A percentile compares a stretch with the other conserved stretches of the same genome.
These are phyloP conservation scores for Coriolopsis trogii DNA, from an alignment of 1,284 basidiomycete species.

Conservation along the genomic window DNA sequence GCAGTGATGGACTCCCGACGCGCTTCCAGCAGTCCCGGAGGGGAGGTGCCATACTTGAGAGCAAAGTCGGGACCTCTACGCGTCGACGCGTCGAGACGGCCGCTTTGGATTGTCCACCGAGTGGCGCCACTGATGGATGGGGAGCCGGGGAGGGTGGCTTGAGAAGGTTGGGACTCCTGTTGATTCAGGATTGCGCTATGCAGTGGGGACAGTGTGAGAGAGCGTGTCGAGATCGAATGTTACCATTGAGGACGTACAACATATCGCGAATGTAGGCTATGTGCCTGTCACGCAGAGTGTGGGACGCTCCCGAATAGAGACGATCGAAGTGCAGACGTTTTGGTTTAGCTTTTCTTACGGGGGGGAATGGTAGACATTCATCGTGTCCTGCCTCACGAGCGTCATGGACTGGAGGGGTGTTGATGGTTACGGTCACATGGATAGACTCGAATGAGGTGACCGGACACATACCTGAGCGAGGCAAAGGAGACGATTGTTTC, in stretches of 20 bases:
- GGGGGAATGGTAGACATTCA: no score
- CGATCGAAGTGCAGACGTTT: no score
- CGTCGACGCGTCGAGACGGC: neutral
- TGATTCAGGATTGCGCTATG: neutral
- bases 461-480: no score
- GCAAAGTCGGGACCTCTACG: neutral
- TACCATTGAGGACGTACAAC: neutral
- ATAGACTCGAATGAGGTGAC: no score
- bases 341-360: no score
- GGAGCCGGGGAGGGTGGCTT: neutral
- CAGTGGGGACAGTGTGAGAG: neutral
- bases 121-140: neutral
- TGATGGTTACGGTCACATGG: no score
- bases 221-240: neutral
- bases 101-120: neutral
- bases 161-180: neutral
- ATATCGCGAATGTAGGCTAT: neutral
- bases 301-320: neutral
- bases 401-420: no score
- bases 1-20: neutral
- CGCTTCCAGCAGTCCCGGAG: neutral
- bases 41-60: neutral
- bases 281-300: conserved; percentile 2
- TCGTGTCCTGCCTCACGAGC: no score
- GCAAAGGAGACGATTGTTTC: no score